These are phyloP conservation scores for Balamuthia mandrillaris DNA, from an alignment of 208 protist genomes.

Conservation along the genomic window DNA sequence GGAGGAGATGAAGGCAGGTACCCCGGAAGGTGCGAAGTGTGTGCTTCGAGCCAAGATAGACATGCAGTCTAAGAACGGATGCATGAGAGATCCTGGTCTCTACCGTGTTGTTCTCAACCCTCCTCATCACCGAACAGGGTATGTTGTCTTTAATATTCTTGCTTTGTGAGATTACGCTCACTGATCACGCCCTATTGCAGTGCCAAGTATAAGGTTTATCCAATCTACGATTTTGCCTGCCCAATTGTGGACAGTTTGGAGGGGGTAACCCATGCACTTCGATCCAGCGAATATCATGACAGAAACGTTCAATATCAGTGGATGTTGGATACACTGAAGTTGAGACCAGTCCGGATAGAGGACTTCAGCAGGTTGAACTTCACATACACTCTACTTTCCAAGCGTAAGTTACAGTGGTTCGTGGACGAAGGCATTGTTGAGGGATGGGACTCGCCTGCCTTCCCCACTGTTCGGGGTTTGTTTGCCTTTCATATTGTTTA, in stretches of 20 bases:
- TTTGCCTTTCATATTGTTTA: neutral
- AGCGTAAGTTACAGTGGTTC: constrained; percentile 96
- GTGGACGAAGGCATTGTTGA: constrained; percentile 91
- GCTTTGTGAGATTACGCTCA: too few species aligned
- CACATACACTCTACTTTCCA: constrained; percentile 96
- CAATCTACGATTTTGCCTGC: constrained; percentile 99
- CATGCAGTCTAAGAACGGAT: constrained; percentile 86
- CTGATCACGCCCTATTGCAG: too few species aligned
- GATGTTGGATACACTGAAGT: constrained; percentile 85
- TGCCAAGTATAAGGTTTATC: constrained; percentile 85
- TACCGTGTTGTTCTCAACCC: constrained; percentile 87
- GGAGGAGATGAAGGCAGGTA: constrained; percentile 64
- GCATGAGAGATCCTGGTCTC: constrained; percentile 95
- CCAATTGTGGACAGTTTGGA: constrained; percentile 97
- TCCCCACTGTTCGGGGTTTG: constrained; percentile 92
- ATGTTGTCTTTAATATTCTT: neutral
- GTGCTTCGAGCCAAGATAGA: constrained; percentile 96
- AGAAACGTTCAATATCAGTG: constrained; percentile 95
- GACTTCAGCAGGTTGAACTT: constrained; percentile 98
- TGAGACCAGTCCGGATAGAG: constrained; percentile 63
- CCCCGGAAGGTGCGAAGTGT: constrained; percentile 65
- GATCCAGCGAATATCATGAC: constrained; percentile 98
- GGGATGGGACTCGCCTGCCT: constrained; percentile 97
- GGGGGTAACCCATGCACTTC: constrained; percentile 96
- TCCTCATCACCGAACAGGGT: constrained; percentile 88